Conservation (phyloP, 805 yeast genomes). For the Candida hungchunana region DNA sequence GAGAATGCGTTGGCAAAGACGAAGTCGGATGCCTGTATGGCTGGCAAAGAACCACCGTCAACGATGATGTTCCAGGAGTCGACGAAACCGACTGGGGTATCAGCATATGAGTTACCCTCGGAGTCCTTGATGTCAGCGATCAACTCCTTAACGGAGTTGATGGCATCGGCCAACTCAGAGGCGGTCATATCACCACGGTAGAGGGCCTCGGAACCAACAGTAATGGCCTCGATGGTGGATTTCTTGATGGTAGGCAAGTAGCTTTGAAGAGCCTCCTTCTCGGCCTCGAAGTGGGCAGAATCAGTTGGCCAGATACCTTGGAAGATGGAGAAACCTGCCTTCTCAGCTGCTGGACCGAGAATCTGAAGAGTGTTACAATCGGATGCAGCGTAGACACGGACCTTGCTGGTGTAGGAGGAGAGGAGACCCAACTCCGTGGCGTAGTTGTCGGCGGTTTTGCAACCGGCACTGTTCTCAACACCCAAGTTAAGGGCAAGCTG, state of each 20-base stretch:
- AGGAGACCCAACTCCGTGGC: slow-evolving; percentile 60
- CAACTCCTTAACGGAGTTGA: slow-evolving; percentile 56
- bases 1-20: slow-evolving; percentile 94
- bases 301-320: slow-evolving; percentile 95
- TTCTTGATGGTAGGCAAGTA: slow-evolving; percentile 73
- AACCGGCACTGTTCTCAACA: slow-evolving; percentile 62
- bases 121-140: slow-evolving; percentile 65
- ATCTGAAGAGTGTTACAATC: slow-evolving; percentile 86
- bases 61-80: slow-evolving; percentile 95
- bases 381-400: slow-evolving; percentile 89
- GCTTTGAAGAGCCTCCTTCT: slow-evolving; percentile 62
- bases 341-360: slow-evolving; percentile 83
- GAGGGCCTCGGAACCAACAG: slow-evolving; percentile 94
- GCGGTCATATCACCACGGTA: slow-evolving; percentile 88
- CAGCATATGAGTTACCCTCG: slow-evolving; percentile 71
- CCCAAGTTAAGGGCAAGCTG: slow-evolving; percentile 81
- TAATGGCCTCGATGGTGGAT: slow-evolving; percentile 65
- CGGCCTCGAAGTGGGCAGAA: slow-evolving; percentile 68
- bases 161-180: slow-evolving; percentile 61
- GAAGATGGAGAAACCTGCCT: slow-evolving; percentile 68
- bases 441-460: slow-evolving; percentile 73
- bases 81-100: slow-evolving; percentile 82
- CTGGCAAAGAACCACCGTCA: slow-evolving; percentile 67
- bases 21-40: slow-evolving; percentile 76
- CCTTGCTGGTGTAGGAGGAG: slow-evolving; percentile 52